Percentiles rank a stretch among this genome's conserved stretches.
Conservation (phyloP, 768 basidiomycete genomes). For the Termitomyces sp. region DNA sequence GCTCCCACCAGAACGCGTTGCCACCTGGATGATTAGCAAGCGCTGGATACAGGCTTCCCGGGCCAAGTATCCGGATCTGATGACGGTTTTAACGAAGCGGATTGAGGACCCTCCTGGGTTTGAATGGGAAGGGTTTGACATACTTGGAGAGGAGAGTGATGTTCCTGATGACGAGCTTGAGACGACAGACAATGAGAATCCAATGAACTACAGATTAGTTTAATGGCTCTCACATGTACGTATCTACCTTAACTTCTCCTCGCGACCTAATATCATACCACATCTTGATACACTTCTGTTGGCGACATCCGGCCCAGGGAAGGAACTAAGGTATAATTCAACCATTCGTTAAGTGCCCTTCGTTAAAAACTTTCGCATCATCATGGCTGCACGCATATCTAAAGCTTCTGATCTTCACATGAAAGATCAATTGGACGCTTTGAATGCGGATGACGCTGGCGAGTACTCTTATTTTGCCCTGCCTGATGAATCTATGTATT, state of each 20-base stretch:
- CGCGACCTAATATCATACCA: background rate
- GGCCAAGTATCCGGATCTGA: conserved; percentile 44
- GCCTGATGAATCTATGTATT: too few species aligned
- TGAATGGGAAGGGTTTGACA: conserved; percentile 45
- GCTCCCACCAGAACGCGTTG: conserved; percentile 61
- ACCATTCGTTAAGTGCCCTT: too few species aligned
- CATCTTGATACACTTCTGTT: background rate
- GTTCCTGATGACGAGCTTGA: conserved; percentile 16
- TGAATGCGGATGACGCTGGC: too few species aligned
- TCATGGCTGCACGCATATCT: too few species aligned
- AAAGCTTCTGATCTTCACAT: too few species aligned
- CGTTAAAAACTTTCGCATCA: too few species aligned
- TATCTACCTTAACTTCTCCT: background rate
- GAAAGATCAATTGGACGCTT: too few species aligned
- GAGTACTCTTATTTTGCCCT: too few species aligned
- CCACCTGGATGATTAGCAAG: conserved; percentile 75
- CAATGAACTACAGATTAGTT: conserved; percentile 31
- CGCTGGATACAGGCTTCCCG: conserved; percentile 50
- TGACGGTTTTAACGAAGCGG: conserved; percentile 35
- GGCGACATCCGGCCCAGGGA: too few species aligned
- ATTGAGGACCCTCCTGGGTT: conserved; percentile 45
- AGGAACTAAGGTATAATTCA: too few species aligned
- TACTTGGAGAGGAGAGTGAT: conserved; percentile 58
- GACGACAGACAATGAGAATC: conserved; percentile 23
- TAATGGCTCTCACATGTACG: conserved; percentile 4